Base-by-base conservation (phyloP, 176 grass and related monocot genomes). In the Olyra latifolia region DNA sequence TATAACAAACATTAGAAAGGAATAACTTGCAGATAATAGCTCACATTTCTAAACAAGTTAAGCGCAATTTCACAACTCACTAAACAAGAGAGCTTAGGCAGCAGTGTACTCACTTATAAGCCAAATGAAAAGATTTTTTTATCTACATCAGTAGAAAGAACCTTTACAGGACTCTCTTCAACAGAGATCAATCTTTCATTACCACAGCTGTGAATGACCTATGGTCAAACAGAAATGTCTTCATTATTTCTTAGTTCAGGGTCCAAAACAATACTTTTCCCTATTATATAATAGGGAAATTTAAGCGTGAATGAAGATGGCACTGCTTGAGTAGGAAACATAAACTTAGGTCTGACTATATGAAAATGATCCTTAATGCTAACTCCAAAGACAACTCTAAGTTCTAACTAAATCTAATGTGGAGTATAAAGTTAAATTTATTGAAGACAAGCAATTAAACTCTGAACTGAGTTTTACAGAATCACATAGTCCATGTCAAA, bases 381-480 rank as follows among this genome's bases (percentile, higher is more conserved):
- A 66, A 68, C 11, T 56, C 39, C 35, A 62, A 79, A 74, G 43
- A 30, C 66, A 66, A 35, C 5, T n/a, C n/a, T n/a, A n/a, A n/a
- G 50, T 78, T 77, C 41, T 30, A 89, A 47, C 49, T 70, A 80
- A 53, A 59, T 19, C 39, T 62, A 40, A 59, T 13, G 56, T 12
- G 25, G 50, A n/a, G 19, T 78, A 50, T 47, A 63, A 42, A 48
- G 49, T 12, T 19, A 81, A 70, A 71, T 65, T 48, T 66, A 64
- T 16, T 64, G 8, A 66, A 39, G 8, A 64, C 24, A 44, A 8
- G 30, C 14, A 65, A 65, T 13, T 25, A 68, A 66, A 64, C 28
- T 77, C 17, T 77, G 24, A 72, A 24, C 24, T 75, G 29, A 22
- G 8, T 59, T 88, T 47, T 46, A 74, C 29, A 83, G 20, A 74